These are phyloP conservation scores for Diplogelasinospora grovesii DNA, from an alignment of 495 filamentous ascomycete species.

Conservation along the genomic window DNA sequence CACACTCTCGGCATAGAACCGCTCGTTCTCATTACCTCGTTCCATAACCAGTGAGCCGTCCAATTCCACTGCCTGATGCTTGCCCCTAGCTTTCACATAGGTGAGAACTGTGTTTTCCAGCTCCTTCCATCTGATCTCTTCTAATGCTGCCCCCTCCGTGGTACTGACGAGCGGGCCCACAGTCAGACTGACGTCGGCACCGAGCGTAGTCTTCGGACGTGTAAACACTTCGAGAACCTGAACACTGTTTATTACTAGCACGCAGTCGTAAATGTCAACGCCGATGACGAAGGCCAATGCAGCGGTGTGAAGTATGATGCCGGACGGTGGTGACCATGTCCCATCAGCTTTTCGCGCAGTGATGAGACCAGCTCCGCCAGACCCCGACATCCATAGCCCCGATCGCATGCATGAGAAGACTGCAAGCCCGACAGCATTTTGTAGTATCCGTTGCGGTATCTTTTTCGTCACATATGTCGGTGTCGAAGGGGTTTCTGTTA, in stretches of 20 bases:
- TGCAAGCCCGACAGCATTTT: constrained; percentile 77
- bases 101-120: constrained; percentile 65
- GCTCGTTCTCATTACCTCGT: constrained; percentile 81
- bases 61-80: constrained; percentile 74
- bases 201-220: constrained; percentile 66
- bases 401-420: constrained; percentile 93
- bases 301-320: constrained; percentile 79
- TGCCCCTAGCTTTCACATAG: constrained; percentile 81
- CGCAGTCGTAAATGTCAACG: constrained; percentile 89
- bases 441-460: constrained; percentile 75
- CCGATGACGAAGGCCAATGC: constrained; percentile 83
- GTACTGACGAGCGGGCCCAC: constrained; percentile 79
- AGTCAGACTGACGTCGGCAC: constrained; percentile 67
- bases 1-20: constrained; percentile 70
- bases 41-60: constrained; percentile 83
- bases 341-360: constrained; percentile 74
- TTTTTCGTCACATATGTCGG: constrained; percentile 60
- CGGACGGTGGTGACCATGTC: constrained; percentile 82
- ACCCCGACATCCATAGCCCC: constrained; percentile 84
- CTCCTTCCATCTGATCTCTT: constrained; percentile 58
- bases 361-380: constrained; percentile 77
- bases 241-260: constrained; percentile 80
- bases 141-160: constrained; percentile 65
- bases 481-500: constrained; percentile 26
- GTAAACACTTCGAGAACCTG: constrained; percentile 76